Evolutionary conservation across 805 yeast genomes (phyloP).

Genomic region (Grigorovia transvaalensis): DNA sequence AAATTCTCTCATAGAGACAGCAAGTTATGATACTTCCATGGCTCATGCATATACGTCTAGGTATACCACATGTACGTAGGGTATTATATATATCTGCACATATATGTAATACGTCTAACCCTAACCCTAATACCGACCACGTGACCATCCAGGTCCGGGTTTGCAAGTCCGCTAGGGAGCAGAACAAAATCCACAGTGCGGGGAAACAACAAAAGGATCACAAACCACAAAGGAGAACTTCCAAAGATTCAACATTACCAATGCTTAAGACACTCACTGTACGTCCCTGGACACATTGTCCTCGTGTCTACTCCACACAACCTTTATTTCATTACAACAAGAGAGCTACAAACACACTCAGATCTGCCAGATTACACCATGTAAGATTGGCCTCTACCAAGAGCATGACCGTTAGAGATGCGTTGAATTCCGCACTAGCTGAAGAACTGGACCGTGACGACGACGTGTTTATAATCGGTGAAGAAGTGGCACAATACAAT

Average conservation of each 20-base stretch:
- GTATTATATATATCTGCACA: no score
- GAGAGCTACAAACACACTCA: neutral
- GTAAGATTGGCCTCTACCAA: conserved; percentile 34
- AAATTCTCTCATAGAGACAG: conserved; percentile 33
- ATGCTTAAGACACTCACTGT: neutral
- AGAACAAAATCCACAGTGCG: no score
- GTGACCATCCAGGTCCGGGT: no score
- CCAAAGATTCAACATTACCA: neutral
- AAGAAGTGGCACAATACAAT: conserved; percentile 97
- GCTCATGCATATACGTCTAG: no score
- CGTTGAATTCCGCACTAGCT: conserved; percentile 86
- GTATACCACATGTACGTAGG: no score
- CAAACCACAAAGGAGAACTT: neutral
- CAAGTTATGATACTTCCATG: conserved; percentile 7
- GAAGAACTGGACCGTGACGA: conserved; percentile 97
- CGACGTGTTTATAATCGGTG: conserved; percentile 92
- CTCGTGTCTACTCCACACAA: neutral
- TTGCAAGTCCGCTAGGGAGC: no score
- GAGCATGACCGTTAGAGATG: conserved; percentile 90
- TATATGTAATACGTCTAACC: no score
- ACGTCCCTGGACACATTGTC: neutral
- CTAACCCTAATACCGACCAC: no score
- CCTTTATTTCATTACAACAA: neutral
- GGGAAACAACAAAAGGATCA: no score
- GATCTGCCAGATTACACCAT: neutral